phyloP scores from a whole-genome alignment of 2,329 filamentous ascomycete species.

The Chrysosphaeria jannelii region DNA sequence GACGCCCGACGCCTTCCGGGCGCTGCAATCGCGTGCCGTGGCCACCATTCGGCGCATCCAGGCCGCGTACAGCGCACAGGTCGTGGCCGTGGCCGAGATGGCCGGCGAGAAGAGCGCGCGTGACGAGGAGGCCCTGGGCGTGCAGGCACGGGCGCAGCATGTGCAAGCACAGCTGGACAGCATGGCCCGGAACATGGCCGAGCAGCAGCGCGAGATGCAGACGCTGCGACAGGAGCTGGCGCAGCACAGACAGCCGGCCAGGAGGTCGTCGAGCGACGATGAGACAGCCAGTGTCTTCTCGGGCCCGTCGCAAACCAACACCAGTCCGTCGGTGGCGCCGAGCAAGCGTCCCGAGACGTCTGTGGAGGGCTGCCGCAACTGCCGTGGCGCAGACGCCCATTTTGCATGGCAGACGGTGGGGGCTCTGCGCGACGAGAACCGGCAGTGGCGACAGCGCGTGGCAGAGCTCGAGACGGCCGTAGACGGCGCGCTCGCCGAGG shows the following conservation, averaged over 20 bases:
- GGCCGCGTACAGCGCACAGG: slow-evolving; percentile 23
- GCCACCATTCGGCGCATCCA: slow-evolving; percentile 25
- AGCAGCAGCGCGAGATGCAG: slow-evolving; percentile 20
- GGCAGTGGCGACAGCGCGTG: slow-evolving; percentile 25
- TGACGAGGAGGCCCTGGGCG: slow-evolving; percentile 24
- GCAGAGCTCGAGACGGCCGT: slow-evolving; percentile 26
- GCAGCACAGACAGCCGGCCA: slow-evolving; percentile 4
- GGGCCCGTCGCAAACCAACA: slow-evolving; percentile 1
- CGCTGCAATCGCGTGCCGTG: slow-evolving; percentile 24
- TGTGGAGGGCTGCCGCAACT: slow-evolving; percentile 28
- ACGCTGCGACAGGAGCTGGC: slow-evolving; percentile 15
- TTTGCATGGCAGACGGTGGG: slow-evolving; percentile 35
- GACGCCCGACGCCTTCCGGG: slow-evolving; percentile 28
- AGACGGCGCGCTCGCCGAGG: slow-evolving; percentile 26
- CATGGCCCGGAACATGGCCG: slow-evolving; percentile 20
- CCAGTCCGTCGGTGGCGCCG: slow-evolving; percentile 2
- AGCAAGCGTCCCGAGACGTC: too few relatives aligned
- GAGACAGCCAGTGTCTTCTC: slow-evolving; percentile 5
- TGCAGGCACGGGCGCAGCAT: slow-evolving; percentile 18
- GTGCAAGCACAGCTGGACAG: slow-evolving; percentile 28
- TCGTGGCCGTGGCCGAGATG: slow-evolving; percentile 18
- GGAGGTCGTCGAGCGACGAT: too few relatives aligned
- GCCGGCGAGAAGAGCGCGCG: slow-evolving; percentile 21
- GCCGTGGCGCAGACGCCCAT: slow-evolving; percentile 24
- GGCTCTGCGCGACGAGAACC: slow-evolving; percentile 29